These are phyloP conservation scores for Seminavis robusta DNA, from an alignment of 108 stramenopile species.

Conservation along the genomic window DNA sequence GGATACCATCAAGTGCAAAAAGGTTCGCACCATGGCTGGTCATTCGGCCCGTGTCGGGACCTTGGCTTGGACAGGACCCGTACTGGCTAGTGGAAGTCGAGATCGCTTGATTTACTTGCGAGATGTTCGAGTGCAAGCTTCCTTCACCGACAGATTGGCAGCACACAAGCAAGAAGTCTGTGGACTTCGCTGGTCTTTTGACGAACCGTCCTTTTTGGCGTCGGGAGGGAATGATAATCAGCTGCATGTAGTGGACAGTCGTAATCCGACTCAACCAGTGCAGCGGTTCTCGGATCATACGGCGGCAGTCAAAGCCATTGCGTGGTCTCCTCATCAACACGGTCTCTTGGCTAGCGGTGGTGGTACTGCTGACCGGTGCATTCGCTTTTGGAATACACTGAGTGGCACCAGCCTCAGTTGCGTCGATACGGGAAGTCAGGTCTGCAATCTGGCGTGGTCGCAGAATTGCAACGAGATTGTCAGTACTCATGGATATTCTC, in stretches of 20 bases:
- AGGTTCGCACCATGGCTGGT: conserved; percentile 76
- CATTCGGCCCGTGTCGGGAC: conserved; percentile 92
- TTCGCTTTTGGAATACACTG: conserved; percentile 97
- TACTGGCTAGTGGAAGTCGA: conserved; percentile 91
- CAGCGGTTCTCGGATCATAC: conserved; percentile 89
- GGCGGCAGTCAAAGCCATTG: conserved; percentile 99
- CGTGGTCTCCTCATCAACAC: conserved; percentile 98
- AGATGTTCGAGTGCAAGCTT: conserved; percentile 79
- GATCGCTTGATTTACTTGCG: conserved; percentile 89
- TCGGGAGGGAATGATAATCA: conserved; percentile 99
- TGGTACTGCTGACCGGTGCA: conserved; percentile 97
- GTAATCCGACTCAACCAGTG: conserved; percentile 57
- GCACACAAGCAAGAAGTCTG: conserved; percentile 98
- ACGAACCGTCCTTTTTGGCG: conserved; percentile 85
- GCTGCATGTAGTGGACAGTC: conserved; percentile 91
- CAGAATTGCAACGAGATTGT: conserved; percentile 97
- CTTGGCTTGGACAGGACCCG: conserved; percentile 83
- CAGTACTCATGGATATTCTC: conserved; percentile 97
- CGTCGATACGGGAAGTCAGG: conserved; percentile 97
- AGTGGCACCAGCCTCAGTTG: conserved; percentile 79
- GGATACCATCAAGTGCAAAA: conserved; percentile 85
- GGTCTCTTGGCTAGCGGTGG: conserved; percentile 97
- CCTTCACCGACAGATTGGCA: conserved; percentile 56
- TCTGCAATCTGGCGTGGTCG: conserved; percentile 97
- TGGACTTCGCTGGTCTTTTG: conserved; percentile 94